Evolutionary conservation across 2,329 filamentous ascomycete species (phyloP).

Genomic region (Ascochyta lentis): DNA sequence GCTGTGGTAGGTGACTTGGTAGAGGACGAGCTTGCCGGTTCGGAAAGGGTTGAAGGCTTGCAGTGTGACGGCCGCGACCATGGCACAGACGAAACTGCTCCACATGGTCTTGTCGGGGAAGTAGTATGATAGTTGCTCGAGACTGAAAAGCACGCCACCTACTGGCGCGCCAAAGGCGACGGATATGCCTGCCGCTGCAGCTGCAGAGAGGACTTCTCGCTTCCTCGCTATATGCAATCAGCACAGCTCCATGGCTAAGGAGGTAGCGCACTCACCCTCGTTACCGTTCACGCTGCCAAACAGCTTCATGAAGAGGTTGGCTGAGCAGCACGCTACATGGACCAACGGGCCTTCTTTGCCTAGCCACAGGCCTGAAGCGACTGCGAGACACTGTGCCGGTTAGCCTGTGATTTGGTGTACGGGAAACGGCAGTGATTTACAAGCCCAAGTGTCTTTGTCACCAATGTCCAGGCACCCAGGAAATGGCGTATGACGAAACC

Average conservation of each 20-base stretch:
- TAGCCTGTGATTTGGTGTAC: conserved; percentile 20
- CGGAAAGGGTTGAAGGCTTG: conserved; percentile 94
- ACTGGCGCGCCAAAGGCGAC: conserved; percentile 95
- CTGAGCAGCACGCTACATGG: conserved; percentile 95
- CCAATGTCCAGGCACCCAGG: conserved; percentile 84
- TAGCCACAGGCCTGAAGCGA: conserved; percentile 93
- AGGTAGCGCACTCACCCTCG: conserved; percentile 67
- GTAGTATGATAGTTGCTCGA: conserved; percentile 97
- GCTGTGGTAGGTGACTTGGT: conserved; percentile 90
- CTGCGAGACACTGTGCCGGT: conserved; percentile 75
- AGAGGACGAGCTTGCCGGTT: conserved; percentile 92
- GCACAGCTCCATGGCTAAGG: not conserved
- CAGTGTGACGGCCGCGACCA: conserved; percentile 94
- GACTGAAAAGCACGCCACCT: conserved; percentile 90
- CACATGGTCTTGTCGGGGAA: conserved; percentile 99
- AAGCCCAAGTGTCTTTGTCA: conserved; percentile 87
- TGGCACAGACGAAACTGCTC: conserved; percentile 98
- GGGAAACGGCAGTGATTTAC: conserved; percentile 55
- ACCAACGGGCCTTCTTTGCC: conserved; percentile 96
- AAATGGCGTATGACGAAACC: conserved; percentile 92
- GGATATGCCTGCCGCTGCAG: conserved; percentile 89
- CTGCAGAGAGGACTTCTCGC: conserved; percentile 89
- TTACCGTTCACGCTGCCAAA: conserved; percentile 83
- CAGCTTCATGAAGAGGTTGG: conserved; percentile 90
- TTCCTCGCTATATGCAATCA: conserved; percentile 71